A percentile compares a stretch with the other conserved stretches of the same genome.
phyloP scores from a whole-genome alignment of 2,329 filamentous ascomycete genomes.

The Talaromyces rugulosus region DNA sequence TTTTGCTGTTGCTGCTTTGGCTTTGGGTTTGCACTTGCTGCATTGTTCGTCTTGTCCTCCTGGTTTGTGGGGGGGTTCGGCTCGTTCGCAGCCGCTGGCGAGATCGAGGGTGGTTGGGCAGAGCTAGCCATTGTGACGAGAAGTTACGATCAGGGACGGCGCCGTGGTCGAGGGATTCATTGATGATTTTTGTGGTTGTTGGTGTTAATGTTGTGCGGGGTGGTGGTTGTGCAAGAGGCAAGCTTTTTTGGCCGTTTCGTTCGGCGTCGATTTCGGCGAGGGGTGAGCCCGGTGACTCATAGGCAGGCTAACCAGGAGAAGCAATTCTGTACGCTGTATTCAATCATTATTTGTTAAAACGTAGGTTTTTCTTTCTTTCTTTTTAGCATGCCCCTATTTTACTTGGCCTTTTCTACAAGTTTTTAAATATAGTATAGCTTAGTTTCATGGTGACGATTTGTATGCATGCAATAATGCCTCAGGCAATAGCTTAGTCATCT shows the following conservation, averaged over 20 bases:
- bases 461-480: not conserved
- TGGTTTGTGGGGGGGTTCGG: constrained; percentile 4
- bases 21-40: not conserved
- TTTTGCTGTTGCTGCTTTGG: constrained; percentile 14
- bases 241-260: not conserved
- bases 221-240: not conserved
- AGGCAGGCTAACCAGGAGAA: not conserved
- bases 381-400: not conserved
- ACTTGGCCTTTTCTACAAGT: not conserved
- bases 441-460: not conserved
- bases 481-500: not conserved
- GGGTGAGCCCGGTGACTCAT: not conserved
- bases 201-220: not conserved
- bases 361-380: not conserved
- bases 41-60: not conserved
- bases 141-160: not conserved
- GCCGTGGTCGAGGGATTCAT: not conserved
- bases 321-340: not conserved
- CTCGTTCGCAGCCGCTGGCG: constrained; percentile 2
- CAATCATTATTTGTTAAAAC: not conserved
- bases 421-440: not conserved
- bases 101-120: not conserved
- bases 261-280: not conserved
- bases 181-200: not conserved
- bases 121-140: constrained; percentile 5